phyloP scores from a whole-genome alignment of 305 asterid species.

The Fraxinus paxiana region DNA sequence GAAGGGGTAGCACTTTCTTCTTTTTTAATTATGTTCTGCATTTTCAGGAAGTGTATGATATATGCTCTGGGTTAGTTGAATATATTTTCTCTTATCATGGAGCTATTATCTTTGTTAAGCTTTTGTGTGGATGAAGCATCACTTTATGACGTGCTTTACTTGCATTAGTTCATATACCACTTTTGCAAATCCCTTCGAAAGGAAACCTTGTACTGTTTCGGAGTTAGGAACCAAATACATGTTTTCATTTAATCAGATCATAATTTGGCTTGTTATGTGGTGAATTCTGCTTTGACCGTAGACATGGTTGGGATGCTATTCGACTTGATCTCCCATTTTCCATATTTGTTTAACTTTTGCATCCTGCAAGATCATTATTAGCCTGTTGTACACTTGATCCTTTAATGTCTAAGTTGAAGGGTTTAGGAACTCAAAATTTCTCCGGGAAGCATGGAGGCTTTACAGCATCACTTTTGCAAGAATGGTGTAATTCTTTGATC shows the following conservation, averaged over 20 bases:
- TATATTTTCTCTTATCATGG: neutral
- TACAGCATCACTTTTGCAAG: neutral
- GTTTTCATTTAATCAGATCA: neutral
- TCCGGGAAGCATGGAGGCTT: neutral
- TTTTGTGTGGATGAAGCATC: neutral
- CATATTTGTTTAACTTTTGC: neutral
- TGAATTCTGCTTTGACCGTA: neutral
- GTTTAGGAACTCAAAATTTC: neutral
- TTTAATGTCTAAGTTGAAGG: neutral
- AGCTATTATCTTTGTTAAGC: neutral
- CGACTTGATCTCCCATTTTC: neutral
- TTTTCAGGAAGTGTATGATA: neutral
- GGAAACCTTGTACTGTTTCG: neutral
- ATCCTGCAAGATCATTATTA: neutral
- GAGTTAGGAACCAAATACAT: neutral
- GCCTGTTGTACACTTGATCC: neutral
- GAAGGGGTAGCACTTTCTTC: neutral
- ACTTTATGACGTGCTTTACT: neutral
- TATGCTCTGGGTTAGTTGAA: neutral
- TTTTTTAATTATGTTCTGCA: neutral
- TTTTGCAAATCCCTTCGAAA: neutral
- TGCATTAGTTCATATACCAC: neutral
- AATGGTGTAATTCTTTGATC: neutral
- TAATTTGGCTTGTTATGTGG: neutral
- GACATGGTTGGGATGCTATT: neutral